Evolutionary conservation across 164 flowering plant species (phyloP), one percentile per base, ranked within the genome.

Genomic region (Magnolia sinica): DNA sequence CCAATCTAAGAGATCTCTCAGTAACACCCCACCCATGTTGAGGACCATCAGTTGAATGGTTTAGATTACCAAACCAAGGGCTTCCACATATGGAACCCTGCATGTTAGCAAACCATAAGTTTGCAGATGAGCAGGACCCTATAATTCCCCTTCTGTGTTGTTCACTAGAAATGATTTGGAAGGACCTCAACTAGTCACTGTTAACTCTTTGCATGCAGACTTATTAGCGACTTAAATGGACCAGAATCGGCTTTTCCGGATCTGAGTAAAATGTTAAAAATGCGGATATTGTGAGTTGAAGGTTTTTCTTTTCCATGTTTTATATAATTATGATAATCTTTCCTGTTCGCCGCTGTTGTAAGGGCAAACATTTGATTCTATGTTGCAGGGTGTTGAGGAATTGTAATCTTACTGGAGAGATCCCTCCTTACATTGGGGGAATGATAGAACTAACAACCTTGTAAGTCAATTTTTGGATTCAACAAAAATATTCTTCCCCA

Each of bases 201-300:
- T 5, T 37, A 37, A 37, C 45, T 37, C 6, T 37, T 61, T 27
- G 29, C 64, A 22, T 74, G 61, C 89, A 92, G 95, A 87, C 88
- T 91, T 81, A 90, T 91, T 18, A 87, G 87, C 74, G 97, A 92
- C 59, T 69, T 89, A 72, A 78, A 71, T 27, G 88, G 91, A 70
- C 73, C 88, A 59, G 68, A 52, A 71, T 87, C 85, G 45, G 71
- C 49, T 29, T 89, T 90, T 80, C 96, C 94, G 31, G 24, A 9
- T 18, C 55, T 88, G 49, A 79, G 69, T 74, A 87, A 78, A 66
- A 81, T 83, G 79, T 81, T 77, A 69, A 78, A 72, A 74, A 20
- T 90, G 51, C 11, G 0, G 27, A 85, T 74, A 74, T 73, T 90
- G 96, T 90, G 85, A 70, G 94, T 85, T 76, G 31, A 64, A 50